Conservation (phyloP, 1,139 yeast genomes). For the Blastobotrys proliferans region DNA sequence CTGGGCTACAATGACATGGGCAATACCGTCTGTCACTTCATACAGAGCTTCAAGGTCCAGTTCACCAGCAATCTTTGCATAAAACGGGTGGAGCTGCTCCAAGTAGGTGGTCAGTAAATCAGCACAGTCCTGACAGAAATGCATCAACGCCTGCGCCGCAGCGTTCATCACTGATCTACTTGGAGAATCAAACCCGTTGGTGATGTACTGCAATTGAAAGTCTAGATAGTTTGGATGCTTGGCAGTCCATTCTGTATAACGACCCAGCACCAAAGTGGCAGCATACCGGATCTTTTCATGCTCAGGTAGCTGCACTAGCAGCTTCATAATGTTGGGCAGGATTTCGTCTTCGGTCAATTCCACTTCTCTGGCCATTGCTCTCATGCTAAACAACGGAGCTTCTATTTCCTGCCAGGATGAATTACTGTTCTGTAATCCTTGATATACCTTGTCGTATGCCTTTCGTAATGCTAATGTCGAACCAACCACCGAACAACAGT, state of each 20-base stretch:
- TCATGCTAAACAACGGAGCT: constrained; percentile 82
- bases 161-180: constrained; percentile 60
- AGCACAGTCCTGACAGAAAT: constrained; percentile 90
- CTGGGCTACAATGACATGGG: constrained; percentile 69
- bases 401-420: constrained; percentile 80
- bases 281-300: constrained; percentile 87
- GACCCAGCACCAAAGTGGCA: constrained; percentile 84
- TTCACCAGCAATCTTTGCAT: constrained; percentile 52
- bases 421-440: constrained; percentile 19
- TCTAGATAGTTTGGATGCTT: constrained; percentile 79
- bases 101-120: constrained; percentile 59
- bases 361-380: constrained; percentile 95
- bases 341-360: constrained; percentile 61
- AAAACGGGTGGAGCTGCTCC: constrained; percentile 74
- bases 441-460: constrained; percentile 46
- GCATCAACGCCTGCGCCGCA: constrained; percentile 91
- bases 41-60: constrained; percentile 68
- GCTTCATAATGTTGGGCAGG: constrained; percentile 74
- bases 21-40: constrained; percentile 86
- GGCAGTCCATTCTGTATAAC: constrained; percentile 94
- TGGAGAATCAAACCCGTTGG: constrained; percentile 59
- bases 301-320: constrained; percentile 69
- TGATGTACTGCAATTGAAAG: constrained; percentile 79
- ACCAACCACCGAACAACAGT: constrained; percentile 89
- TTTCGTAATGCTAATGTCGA: constrained; percentile 60